phyloP scores from a whole-genome alignment of 2,329 filamentous ascomycete species.

The Aspergillus japonicus region DNA sequence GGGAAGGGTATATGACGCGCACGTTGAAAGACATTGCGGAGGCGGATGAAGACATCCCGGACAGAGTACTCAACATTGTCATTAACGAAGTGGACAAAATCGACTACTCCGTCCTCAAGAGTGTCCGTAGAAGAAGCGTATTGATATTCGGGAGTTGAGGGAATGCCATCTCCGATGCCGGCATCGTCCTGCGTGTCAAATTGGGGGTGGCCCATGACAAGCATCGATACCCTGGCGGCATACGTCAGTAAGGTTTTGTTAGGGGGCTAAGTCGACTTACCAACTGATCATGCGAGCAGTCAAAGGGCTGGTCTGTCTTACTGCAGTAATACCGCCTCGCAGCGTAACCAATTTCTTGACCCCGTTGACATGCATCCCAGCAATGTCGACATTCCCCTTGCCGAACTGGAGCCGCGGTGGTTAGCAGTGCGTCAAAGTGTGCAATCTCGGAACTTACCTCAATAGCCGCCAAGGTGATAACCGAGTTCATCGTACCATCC shows the following conservation, averaged over 20 bases:
- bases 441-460: conserved; percentile 44
- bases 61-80: conserved; percentile 37
- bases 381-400: conserved; percentile 51
- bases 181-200: conserved; percentile 54
- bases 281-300: conserved; percentile 57
- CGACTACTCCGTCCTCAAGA: neutral
- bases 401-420: conserved; percentile 42
- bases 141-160: conserved; percentile 52
- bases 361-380: conserved; percentile 52
- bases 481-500: conserved; percentile 57
- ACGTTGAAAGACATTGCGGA: conserved; percentile 46
- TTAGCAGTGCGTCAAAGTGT: conserved; percentile 1
- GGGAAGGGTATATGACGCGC: conserved; percentile 27
- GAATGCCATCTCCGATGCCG: conserved; percentile 51
- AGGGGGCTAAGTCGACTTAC: conserved; percentile 33
- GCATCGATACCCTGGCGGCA: conserved; percentile 54
- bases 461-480: conserved; percentile 59
- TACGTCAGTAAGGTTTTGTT: neutral
- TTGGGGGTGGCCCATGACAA: conserved; percentile 54
- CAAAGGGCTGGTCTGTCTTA: conserved; percentile 52
- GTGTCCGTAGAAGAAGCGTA: conserved; percentile 20
- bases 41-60: conserved; percentile 42
- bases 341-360: conserved; percentile 51
- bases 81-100: conserved; percentile 6
- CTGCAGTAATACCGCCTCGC: conserved; percentile 52